Evolutionary conservation across 208 protist species (phyloP), one percentile per base, ranked within the genome.

Genomic region (Wallacemonas collosoma): DNA sequence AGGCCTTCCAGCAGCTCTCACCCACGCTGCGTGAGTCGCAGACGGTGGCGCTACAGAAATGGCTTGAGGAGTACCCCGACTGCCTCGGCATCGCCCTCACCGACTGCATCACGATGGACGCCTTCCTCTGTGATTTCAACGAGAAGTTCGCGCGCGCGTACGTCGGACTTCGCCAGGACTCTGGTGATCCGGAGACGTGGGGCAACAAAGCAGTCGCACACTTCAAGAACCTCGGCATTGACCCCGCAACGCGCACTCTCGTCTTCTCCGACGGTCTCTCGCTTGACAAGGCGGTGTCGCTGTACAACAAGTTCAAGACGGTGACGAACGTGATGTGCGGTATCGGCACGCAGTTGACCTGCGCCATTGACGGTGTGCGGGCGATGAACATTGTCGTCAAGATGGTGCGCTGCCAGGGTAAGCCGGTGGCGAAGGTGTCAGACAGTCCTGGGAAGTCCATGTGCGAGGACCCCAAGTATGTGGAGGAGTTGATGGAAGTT

Each of bases 61-160:
- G 91, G 89, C 75, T 96, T 62, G 64, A 72, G 75, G 89, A 96
- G 82, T 96, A 96, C 81, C 91, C 88, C 1, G 48, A 86, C 35
- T 76, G 80, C 53, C 91, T 96, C 66, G 86, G 81, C 67, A 91
- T 96, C 58, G 91, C 91, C 14, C 79, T 96, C 45, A 96, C 91
- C 17, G 91, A 96, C 71, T 96, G 91, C 81, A 94, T 96, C 68
- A 91, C 91, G 26, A 96, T 96, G 91, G 89, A 96, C 63, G 82
- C 83, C 57, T 96, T 96, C 51, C 81, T 96, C 44, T 54, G 70
- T 40, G 91, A 96, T 74, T 94, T 96, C 56, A 79, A 53, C 57
- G 44, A n/a, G 15, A 79, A 84, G 11, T 77, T 94, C 43, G 88
- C 91, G 1, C 73, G 73, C 38, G 73, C 81, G 6, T 96, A 93